phyloP scores from a whole-genome alignment of 495 filamentous ascomycete genomes.

The Neurospora sp. region DNA sequence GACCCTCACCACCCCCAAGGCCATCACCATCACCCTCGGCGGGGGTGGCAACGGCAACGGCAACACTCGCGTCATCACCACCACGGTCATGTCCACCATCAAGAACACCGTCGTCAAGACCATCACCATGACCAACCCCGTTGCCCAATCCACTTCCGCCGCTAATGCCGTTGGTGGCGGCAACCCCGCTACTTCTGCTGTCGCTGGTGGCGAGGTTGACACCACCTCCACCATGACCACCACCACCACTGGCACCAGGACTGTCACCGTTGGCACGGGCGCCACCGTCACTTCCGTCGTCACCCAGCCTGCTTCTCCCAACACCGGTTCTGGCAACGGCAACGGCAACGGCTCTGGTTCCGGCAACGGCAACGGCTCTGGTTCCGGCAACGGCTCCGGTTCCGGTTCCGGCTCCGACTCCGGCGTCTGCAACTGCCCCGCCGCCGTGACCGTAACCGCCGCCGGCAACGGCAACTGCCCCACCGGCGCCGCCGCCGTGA shows the following conservation, averaged over 20 bases:
- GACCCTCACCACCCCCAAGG: conserved; percentile 20
- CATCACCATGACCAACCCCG: conserved; percentile 12
- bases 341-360: conserved; percentile 13
- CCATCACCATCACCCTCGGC: conserved; percentile 25
- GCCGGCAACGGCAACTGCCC: conserved; percentile 22
- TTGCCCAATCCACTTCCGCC: conserved; percentile 11
- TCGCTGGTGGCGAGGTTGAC: background rate
- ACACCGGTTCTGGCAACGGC: conserved; percentile 10
- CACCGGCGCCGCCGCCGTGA: conserved; percentile 17
- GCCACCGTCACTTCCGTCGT: conserved; percentile 10
- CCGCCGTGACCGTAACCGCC: conserved; percentile 26
- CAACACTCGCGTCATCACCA: conserved; percentile 21
- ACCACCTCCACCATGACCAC: conserved; percentile 19
- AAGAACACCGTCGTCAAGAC: conserved; percentile 6
- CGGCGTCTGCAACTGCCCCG: background rate
- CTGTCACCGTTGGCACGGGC: conserved; percentile 24
- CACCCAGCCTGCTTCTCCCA: conserved; percentile 5
- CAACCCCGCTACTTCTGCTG: background rate
- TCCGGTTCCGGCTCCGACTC: conserved; percentile 6
- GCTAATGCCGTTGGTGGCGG: conserved; percentile 20
- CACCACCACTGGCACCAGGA: conserved; percentile 32
- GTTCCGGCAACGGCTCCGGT: conserved; percentile 10
- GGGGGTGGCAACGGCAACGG: conserved; percentile 26
- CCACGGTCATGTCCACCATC: conserved; percentile 32
- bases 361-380: background rate